These are phyloP conservation scores for Lachnellula hyalina DNA, from an alignment of 2,329 filamentous ascomycete genomes.

Conservation along the genomic window DNA sequence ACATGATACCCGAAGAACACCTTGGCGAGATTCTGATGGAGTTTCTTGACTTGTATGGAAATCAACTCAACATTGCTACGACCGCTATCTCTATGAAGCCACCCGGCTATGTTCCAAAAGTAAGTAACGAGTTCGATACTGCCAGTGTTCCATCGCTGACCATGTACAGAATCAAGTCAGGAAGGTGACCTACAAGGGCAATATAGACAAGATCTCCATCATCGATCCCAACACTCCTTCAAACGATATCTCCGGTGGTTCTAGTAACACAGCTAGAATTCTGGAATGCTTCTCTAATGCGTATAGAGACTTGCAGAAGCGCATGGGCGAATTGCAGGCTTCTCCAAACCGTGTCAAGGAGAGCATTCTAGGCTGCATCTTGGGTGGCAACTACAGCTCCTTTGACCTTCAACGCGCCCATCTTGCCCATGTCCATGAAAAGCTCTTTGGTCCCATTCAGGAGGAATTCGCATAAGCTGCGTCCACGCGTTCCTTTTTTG, in stretches of 20 bases:
- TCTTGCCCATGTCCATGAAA: slow-evolving; percentile 28
- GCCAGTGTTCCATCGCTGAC: slow-evolving; percentile 1
- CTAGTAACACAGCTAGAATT: slow-evolving; percentile 63
- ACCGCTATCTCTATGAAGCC: slow-evolving; percentile 73
- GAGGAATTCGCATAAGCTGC: slow-evolving; percentile 3
- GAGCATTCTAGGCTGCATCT: slow-evolving; percentile 61
- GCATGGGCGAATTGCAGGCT: slow-evolving; percentile 48
- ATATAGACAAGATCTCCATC: slow-evolving; percentile 69
- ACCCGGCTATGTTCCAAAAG: slow-evolving; percentile 73
- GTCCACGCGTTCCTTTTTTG: neutral
- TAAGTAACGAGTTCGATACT: slow-evolving; percentile 33
- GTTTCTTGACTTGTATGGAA: slow-evolving; percentile 87
- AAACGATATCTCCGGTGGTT: slow-evolving; percentile 90
- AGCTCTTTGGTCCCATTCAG: slow-evolving; percentile 19
- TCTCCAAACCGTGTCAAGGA: slow-evolving; percentile 26
- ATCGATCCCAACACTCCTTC: slow-evolving; percentile 80
- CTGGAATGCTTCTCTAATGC: slow-evolving; percentile 65
- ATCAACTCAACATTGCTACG: slow-evolving; percentile 64
- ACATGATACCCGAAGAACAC: slow-evolving; percentile 56
- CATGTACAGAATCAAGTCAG: slow-evolving; percentile 12
- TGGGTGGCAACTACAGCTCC: slow-evolving; percentile 73
- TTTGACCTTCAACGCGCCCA: slow-evolving; percentile 65
- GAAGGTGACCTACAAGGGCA: slow-evolving; percentile 44
- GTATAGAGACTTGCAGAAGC: slow-evolving; percentile 48
- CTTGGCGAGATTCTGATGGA: slow-evolving; percentile 78